Percentiles rank a stretch among this genome's conserved stretches.
Conservation (phyloP, 805 yeast genomes). For the Metschnikowia hibisci region DNA sequence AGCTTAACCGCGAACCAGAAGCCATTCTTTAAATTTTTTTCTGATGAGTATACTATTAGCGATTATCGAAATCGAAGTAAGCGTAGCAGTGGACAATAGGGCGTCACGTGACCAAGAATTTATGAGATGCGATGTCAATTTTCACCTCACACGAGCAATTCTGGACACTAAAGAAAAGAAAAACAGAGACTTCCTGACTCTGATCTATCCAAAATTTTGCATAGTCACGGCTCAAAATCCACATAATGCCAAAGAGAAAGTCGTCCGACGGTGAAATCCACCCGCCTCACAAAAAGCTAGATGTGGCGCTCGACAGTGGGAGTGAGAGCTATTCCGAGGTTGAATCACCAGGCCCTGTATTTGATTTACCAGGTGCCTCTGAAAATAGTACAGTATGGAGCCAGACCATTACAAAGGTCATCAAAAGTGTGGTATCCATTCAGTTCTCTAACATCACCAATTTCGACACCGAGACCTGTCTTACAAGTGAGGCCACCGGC, state of each 20-base stretch:
- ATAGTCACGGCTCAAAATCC: background rate
- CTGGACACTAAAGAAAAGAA: no score
- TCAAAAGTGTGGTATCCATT: conserved; percentile 80
- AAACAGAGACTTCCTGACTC: background rate
- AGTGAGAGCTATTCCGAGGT: conserved; percentile 12
- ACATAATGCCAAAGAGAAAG: conserved; percentile 12
- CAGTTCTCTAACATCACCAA: conserved; percentile 84
- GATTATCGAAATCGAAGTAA: no score
- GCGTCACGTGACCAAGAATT: background rate
- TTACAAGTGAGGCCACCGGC: conserved; percentile 91
- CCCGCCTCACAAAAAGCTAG: conserved; percentile 12
- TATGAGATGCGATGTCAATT: conserved; percentile 3
- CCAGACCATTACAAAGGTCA: conserved; percentile 73
- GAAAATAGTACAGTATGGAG: conserved; percentile 54
- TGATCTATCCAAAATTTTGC: background rate
- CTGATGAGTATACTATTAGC: background rate
- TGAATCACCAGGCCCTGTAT: conserved; percentile 9
- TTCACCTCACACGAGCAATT: background rate
- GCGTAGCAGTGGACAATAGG: background rate
- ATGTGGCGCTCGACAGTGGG: conserved; percentile 10
- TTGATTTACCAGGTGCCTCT: conserved; percentile 16
- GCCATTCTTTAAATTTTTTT: background rate
- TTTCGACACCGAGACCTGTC: conserved; percentile 80
- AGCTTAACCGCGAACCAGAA: conserved; percentile 2
- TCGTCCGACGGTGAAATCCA: conserved; percentile 11